phyloP scores from a whole-genome alignment of 75 land plant species.

The Selaginella tamariscina region DNA sequence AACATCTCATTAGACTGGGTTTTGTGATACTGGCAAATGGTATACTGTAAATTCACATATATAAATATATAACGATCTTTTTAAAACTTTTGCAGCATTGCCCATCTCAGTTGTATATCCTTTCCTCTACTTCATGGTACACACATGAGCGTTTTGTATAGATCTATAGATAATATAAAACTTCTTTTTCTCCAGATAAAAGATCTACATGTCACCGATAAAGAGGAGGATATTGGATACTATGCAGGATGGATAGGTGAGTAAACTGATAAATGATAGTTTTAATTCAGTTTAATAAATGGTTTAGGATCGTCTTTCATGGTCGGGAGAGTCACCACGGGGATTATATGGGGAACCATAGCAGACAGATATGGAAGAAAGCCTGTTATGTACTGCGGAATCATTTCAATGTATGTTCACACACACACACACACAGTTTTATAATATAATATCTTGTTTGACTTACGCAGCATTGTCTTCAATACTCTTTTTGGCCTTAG shows the following conservation, averaged over 20 bases:
- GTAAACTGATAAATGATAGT: neutral
- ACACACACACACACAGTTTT: neutral
- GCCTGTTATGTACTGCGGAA: neutral
- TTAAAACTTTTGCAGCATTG: neutral
- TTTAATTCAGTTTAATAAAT: neutral
- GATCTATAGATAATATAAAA: neutral
- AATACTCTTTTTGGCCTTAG: conserved; percentile 12
- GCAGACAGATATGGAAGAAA: conserved; percentile 8
- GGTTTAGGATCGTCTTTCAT: conserved; percentile 6
- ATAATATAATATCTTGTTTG: neutral
- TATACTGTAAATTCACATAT: neutral
- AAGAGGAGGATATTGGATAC: conserved; percentile 2
- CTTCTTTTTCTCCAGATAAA: neutral
- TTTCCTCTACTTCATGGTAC: conserved; percentile 8
- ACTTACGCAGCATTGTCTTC: neutral
- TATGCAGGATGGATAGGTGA: conserved; percentile 10
- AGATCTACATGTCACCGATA: neutral
- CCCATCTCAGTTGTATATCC: conserved; percentile 7
- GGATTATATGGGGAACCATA: neutral
- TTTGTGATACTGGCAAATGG: neutral
- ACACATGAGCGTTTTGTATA: neutral
- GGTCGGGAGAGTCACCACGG: neutral
- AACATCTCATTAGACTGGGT: neutral
- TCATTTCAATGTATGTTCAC: neutral
- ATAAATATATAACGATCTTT: neutral